Conservation (phyloP, 164 flowering plant species). For the Vitis labrusca region DNA sequence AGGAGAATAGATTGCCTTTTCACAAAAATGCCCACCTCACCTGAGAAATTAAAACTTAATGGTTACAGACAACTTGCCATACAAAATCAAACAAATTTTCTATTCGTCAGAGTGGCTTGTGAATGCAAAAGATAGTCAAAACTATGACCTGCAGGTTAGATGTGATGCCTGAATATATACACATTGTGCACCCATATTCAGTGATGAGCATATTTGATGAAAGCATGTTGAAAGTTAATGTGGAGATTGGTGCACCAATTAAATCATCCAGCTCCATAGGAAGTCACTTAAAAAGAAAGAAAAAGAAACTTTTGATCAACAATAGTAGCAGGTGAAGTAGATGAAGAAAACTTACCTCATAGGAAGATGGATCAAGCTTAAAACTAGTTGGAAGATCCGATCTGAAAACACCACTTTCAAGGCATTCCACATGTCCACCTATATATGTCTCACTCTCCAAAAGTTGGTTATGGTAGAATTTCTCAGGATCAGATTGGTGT, state of each 20-base stretch:
- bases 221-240: too few species aligned
- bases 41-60: too few species aligned
- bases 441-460: conserved; percentile 98
- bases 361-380: conserved; percentile 92
- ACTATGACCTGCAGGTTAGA: background rate
- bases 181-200: too few species aligned
- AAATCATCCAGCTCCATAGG: too few species aligned
- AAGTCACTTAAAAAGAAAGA: background rate
- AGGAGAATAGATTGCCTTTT: too few species aligned
- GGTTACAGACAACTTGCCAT: too few species aligned
- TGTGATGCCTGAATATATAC: background rate
- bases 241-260: too few species aligned
- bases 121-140: background rate
- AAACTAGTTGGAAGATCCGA: conserved; percentile 93
- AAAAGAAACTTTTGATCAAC: background rate
- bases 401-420: conserved; percentile 99
- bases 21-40: too few species aligned
- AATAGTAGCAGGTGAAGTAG: background rate
- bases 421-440: conserved; percentile 99
- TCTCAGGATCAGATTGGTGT: conserved; percentile 91
- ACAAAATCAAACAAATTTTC: too few species aligned
- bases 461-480: conserved; percentile 75
- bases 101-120: too few species aligned
- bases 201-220: too few species aligned
- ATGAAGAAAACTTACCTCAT: conserved; percentile 50